These are phyloP conservation scores for Aspergillus sp. DNA, from an alignment of 2,329 filamentous ascomycete species.

Conservation along the genomic window DNA sequence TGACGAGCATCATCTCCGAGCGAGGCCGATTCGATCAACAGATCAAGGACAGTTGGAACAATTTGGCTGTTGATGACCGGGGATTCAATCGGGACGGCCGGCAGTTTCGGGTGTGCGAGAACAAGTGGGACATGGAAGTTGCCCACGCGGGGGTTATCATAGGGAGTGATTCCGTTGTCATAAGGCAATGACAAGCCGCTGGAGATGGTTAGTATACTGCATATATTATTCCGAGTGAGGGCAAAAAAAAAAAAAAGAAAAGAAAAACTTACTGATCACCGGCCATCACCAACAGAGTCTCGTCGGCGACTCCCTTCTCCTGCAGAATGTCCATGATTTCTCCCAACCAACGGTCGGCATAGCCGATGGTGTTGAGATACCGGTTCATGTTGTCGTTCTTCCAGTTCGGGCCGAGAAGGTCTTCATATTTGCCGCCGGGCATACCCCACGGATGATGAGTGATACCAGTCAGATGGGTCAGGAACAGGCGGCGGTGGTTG, in stretches of 20 bases:
- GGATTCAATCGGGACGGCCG: constrained; percentile 20
- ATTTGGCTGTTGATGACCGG: constrained; percentile 25
- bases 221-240: background rate
- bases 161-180: constrained; percentile 27
- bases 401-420: background rate
- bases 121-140: constrained; percentile 31
- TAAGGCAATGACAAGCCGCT: constrained; percentile 29
- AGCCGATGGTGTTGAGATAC: constrained; percentile 27
- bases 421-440: background rate
- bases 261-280: constrained; percentile 24
- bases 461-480: constrained; percentile 28
- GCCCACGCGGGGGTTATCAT: constrained; percentile 27
- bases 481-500: constrained; percentile 25
- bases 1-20: constrained; percentile 15
- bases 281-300: constrained; percentile 29
- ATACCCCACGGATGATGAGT: constrained; percentile 27
- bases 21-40: constrained; percentile 25
- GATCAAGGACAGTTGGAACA: constrained; percentile 25
- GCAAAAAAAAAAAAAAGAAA: background rate
- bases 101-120: constrained; percentile 27
- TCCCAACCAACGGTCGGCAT: constrained; percentile 24
- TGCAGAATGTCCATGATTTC: constrained; percentile 24
- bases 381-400: constrained; percentile 20
- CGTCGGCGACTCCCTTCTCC: constrained; percentile 25
- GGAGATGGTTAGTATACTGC: background rate